Evolutionary conservation across 257 asterid genomes (phyloP), one percentile per base, ranked within the genome.

Genomic region (Osmanthus fragrans): DNA sequence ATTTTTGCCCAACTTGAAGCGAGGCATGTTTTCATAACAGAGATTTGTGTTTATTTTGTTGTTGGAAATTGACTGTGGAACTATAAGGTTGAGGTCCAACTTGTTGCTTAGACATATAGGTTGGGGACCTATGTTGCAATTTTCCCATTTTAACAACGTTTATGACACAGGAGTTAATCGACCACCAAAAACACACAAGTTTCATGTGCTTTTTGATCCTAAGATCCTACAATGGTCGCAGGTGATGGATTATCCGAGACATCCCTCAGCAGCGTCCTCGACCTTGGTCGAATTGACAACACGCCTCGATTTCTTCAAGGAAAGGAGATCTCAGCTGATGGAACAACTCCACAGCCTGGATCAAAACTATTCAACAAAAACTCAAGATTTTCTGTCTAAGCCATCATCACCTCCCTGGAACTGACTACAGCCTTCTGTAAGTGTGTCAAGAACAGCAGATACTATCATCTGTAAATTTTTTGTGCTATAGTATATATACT

Each of bases 291-390:
- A 94, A 83, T 76, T 94, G 81, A 94, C 97, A 11, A 81, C 97
- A 6, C 99, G 97, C 30, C 93, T 94, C 13, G 97, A 91, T 80
- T 94, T 92, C 88, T 94, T 94, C 85, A 94, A 92, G 89, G 99
- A 94, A 75, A 80, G 99, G 77, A 89, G 99, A 74, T 92, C 99
- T n/a, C 99, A 94, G 86, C 84, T 94, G 84, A 94, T 94, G 97
- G 99, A 92, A 79, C 99, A 94, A 73, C 97, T 94, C 73, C 97
- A 92, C 79, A 91, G 76, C 86, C 84, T 94, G 66, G 99, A 94
- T 81, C 70, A 91, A 64, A 90, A 88, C 87, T 84, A 90, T 64
- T 95, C 86, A 77, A 82, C 97, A 54, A 69, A 87, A 39, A 81
- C 93, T 75, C 94, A 86, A 12, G 96, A 92, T 71, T 88, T 83